Evolutionary conservation across 208 protist species (phyloP).

Genomic region (Perkinsela sp.): DNA sequence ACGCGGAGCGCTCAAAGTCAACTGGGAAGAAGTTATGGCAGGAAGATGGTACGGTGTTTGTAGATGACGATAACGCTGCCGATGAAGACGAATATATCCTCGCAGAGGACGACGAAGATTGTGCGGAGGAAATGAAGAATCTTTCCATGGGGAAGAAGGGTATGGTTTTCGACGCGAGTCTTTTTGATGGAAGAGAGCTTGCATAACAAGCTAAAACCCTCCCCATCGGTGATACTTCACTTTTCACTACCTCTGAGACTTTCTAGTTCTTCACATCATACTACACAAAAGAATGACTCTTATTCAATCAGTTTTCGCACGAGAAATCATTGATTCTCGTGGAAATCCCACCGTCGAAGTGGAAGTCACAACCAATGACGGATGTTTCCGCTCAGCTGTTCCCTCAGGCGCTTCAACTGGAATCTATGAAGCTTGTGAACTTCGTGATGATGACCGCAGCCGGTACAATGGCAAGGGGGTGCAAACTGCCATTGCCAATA

Average conservation of each 20-base stretch:
- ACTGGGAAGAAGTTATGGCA: neutral
- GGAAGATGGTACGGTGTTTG: neutral
- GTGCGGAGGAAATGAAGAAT: neutral
- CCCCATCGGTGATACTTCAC: neutral
- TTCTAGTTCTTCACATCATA: neutral
- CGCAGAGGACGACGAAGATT: neutral
- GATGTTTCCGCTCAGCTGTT: constrained; percentile 79
- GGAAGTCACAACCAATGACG: constrained; percentile 74
- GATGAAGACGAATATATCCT: neutral
- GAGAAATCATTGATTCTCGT: constrained; percentile 57
- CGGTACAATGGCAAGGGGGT: constrained; percentile 88
- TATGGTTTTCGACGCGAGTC: neutral
- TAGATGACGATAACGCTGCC: neutral
- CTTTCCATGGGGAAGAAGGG: too few species aligned
- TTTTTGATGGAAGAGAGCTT: too few species aligned
- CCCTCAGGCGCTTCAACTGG: constrained; percentile 96
- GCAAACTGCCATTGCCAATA: constrained; percentile 76
- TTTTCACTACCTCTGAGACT: neutral
- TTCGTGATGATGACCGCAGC: constrained; percentile 78
- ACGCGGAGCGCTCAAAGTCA: neutral
- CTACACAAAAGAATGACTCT: constrained; percentile 5
- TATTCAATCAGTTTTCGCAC: constrained; percentile 49
- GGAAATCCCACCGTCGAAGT: constrained; percentile 75
- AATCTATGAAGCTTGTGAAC: constrained; percentile 83
- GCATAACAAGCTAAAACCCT: too few species aligned